Percentiles rank a stretch among this genome's conserved stretches.
Evolutionary conservation across 495 filamentous ascomycete species (phyloP).

Genomic region (Penicillium maclennaniae): DNA sequence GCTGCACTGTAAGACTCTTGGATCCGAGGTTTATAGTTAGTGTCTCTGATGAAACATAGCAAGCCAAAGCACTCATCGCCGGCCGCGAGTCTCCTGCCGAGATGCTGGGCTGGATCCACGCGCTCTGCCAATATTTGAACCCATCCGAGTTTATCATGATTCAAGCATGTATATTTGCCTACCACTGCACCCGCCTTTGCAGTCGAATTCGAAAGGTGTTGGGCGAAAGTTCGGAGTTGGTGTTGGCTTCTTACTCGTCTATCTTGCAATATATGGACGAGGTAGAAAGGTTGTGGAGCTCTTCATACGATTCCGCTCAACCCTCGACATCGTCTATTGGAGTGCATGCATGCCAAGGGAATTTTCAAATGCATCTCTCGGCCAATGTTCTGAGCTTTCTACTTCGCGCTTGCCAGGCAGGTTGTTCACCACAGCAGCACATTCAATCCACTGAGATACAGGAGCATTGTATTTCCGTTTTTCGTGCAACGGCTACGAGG

Average conservation of each 20-base stretch:
- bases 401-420: neutral
- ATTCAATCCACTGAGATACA: slow-evolving; percentile 8
- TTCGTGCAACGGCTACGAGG: slow-evolving; percentile 12
- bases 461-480: slow-evolving; percentile 6
- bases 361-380: slow-evolving; percentile 11
- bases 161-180: slow-evolving; percentile 10
- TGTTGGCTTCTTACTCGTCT: slow-evolving; percentile 4
- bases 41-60: slow-evolving; percentile 7
- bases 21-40: neutral
- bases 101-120: slow-evolving; percentile 4
- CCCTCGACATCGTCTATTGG: slow-evolving; percentile 4
- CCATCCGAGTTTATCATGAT: slow-evolving; percentile 4
- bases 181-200: slow-evolving; percentile 8
- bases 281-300: slow-evolving; percentile 2
- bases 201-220: slow-evolving; percentile 6
- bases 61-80: slow-evolving; percentile 8
- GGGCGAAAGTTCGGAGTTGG: neutral
- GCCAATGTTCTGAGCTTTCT: slow-evolving; percentile 1
- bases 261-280: slow-evolving; percentile 8
- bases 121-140: slow-evolving; percentile 3
- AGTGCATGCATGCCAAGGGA: slow-evolving; percentile 8
- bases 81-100: slow-evolving; percentile 8
- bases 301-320: slow-evolving; percentile 2
- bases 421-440: slow-evolving; percentile 5
- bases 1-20: slow-evolving; percentile 5